phyloP scores from a whole-genome alignment of 176 grass and related monocot genomes.

The Cymbopogon citratus region DNA sequence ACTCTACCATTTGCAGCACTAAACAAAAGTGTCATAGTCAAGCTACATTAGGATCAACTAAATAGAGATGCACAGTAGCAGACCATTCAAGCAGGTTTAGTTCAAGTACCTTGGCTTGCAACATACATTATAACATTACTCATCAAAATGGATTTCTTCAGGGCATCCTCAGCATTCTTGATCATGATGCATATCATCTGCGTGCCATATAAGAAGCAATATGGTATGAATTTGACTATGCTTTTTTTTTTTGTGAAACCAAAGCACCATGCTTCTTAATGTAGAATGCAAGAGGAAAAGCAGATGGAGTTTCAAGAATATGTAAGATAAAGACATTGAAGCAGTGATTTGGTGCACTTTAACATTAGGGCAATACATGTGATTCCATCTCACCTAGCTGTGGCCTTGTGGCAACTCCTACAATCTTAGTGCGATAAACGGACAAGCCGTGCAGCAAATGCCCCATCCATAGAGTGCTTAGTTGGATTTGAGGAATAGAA shows the following conservation, averaged over 20 bases:
- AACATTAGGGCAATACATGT: neutral
- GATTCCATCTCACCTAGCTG: conserved; percentile 27
- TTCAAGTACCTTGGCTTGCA: conserved; percentile 17
- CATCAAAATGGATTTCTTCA: neutral
- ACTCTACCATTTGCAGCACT: neutral
- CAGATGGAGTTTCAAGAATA: neutral
- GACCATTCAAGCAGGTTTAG: neutral
- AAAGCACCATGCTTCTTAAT: neutral
- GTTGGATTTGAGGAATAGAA: conserved; percentile 89
- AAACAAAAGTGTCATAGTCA: neutral
- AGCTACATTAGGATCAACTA: conserved; percentile 2
- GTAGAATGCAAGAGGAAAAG: neutral
- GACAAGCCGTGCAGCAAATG: conserved; percentile 83
- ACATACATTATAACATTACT: neutral
- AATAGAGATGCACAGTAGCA: conserved; percentile 7
- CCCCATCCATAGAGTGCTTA: conserved; percentile 79
- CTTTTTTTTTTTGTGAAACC: neutral
- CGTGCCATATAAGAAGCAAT: neutral
- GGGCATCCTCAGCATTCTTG: conserved; percentile 1
- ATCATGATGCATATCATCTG: conserved; percentile 15
- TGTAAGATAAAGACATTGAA: conserved; percentile 8
- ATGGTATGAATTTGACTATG: neutral
- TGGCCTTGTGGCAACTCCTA: conserved; percentile 16
- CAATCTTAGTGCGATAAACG: conserved; percentile 32
- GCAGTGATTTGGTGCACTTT: neutral